Evolutionary conservation across 345 rosid genomes (phyloP), one percentile per base, ranked within the genome.

Genomic region (Citrus unshiu): DNA sequence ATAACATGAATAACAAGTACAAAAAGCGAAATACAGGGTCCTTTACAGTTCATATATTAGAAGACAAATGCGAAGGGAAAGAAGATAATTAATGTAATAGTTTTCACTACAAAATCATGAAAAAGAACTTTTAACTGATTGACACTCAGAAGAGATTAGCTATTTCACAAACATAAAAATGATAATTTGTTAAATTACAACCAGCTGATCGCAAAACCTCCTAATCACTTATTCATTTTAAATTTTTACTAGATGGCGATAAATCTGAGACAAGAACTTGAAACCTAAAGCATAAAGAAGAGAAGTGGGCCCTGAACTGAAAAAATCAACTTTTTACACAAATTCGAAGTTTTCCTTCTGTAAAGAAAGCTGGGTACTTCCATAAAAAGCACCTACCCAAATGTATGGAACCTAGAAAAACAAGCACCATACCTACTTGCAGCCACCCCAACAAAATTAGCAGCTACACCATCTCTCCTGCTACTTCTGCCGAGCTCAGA

Each of bases 391-490:
- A 0, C 43, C 12, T n/a, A 24, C 67, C 18, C 58, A 40, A 12
- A 6, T 21, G n/a, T 61, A 62, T 57, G 24, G 58, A 56, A 37
- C 30, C 29, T 40, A 27, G 18, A 16, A 27, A 35, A 67, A 46
- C 51, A 63, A 72, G 39, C 39, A 80, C 34, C 79, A 67, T 84
- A 87, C 93, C 94, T 89, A 76, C 82, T 87, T 75, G 90, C 84
- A 58, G 90, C 81, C 21, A 85, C 70, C 66, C 89, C 82, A 34
- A 79, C 77, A 66, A 85, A 84, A 73, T 73, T 84, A 65, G 63
- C 22, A 37, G 83, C 68, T 39, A 70, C 70, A 68, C 78, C 83
- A 75, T 80, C 87, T 75, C 63, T 74, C 34, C 51, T 22, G 61
- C 70, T 74, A 63, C 66, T 71, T 79, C 79, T 65, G 37, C 73